Evolutionary conservation across 305 asterid species (phyloP), one percentile per base, ranked within the genome.

Genomic region (Andrographis paniculata): DNA sequence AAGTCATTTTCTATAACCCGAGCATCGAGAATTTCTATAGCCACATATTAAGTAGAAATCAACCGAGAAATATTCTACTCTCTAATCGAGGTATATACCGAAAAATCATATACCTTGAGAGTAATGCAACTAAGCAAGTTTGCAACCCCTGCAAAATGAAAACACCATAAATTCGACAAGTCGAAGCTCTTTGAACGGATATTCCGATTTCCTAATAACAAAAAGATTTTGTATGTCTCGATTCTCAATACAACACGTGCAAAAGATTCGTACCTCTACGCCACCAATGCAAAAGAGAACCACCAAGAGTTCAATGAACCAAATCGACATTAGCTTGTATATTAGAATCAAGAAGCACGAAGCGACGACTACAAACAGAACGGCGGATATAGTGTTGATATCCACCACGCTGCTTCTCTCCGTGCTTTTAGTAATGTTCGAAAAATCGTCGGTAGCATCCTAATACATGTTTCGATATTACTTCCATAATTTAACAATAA

Each of bases 201-300:
- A n/a, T n/a, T n/a, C n/a, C n/a, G 30, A 24, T 3, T 24, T 24
- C 6, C 8, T 3, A 24, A 24, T 24, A 24, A 24, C 6, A 24
- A 24, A 24, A 24, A 24, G 4, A 24, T 3, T 24, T 8, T 8
- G 6, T 24, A 4, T 24, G 30, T 24, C 30, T n/a, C n/a, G n/a
- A n/a, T n/a, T n/a, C n/a, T 24, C 30, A 24, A 3, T 4, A 24
- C 4, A 24, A 3, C 23, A 20, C 27, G 6, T 21, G 36, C 38
- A 52, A 14, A 12, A 19, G n/a, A 47, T 30, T 53, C 64, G 40
- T 42, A 88, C 95, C 94, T 88, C 94, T 22, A 69, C 84, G 52
- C 97, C 95, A 51, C 95, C 97, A n/a, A 84, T 71, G 76, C 93
- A 84, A 55, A 88, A 88, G 61, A 88, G 65, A 61, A 79, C 83